These are phyloP conservation scores for Cubamyces lactineus DNA, from an alignment of 768 basidiomycete species.

Conservation along the genomic window DNA sequence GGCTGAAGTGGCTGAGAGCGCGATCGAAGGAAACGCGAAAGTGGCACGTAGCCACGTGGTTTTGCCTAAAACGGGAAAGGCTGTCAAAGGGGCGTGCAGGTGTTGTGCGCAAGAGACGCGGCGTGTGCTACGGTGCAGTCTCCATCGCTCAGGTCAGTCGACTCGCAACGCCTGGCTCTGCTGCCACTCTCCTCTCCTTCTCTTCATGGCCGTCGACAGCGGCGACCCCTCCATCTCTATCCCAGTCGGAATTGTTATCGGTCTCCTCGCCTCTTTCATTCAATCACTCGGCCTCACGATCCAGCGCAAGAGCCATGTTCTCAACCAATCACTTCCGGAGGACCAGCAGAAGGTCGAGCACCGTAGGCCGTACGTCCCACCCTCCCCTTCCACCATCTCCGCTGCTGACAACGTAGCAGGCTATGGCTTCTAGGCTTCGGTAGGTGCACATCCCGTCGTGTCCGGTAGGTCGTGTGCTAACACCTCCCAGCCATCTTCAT, in stretches of 20 bases:
- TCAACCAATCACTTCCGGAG: conserved; percentile 74
- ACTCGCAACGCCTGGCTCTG: too few relatives aligned
- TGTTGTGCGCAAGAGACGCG: background rate
- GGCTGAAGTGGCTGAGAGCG: background rate
- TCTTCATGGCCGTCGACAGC: conserved; percentile 31
- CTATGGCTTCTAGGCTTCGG: conserved; percentile 88
- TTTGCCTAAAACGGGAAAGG: background rate
- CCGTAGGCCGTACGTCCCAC: conserved; percentile 68
- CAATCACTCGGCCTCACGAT: conserved; percentile 91
- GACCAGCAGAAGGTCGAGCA: conserved; percentile 68
- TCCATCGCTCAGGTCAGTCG: background rate
- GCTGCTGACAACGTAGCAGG: conserved; percentile 40
- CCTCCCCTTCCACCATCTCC: conserved; percentile 13
- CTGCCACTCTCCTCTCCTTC: background rate
- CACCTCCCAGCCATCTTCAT: conserved; percentile 65
- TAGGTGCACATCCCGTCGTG: conserved; percentile 31
- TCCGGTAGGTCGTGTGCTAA: conserved; percentile 16
- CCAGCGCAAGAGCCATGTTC: conserved; percentile 90
- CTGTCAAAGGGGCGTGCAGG: conserved; percentile 1
- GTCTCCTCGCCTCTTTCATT: conserved; percentile 83
- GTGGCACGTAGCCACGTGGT: conserved; percentile 16
- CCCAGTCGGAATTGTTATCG: conserved; percentile 52
- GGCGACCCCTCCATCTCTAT: conserved; percentile 41
- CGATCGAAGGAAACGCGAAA: background rate
- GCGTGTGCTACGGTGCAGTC: background rate